phyloP scores from a whole-genome alignment of 768 basidiomycete genomes.

The Sistotremastrum suecicum region DNA sequence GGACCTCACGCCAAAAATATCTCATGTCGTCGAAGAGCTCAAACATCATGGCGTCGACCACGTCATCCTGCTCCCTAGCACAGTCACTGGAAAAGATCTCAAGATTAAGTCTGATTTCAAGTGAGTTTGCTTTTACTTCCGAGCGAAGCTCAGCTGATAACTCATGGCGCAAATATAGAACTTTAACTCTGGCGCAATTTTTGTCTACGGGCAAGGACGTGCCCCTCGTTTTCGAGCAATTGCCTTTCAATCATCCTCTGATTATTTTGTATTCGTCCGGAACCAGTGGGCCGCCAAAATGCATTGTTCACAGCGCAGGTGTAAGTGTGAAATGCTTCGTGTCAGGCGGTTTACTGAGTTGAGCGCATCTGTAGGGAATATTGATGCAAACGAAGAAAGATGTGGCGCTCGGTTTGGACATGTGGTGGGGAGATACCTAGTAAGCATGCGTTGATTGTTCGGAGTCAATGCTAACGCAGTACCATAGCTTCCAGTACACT shows the following conservation, averaged over 20 bases:
- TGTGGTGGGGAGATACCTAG: conserved; percentile 31
- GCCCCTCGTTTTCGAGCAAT: conserved; percentile 49
- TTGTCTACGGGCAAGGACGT: conserved; percentile 29
- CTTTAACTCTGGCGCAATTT: conserved; percentile 20
- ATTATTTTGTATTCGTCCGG: conserved; percentile 81
- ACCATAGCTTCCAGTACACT: conserved; percentile 45
- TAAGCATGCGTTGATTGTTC: too few species aligned
- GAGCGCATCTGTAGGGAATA: conserved; percentile 36
- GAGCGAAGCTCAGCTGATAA: too few species aligned
- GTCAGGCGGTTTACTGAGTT: background rate
- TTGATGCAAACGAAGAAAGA: conserved; percentile 62
- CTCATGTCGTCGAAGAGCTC: conserved; percentile 38
- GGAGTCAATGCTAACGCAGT: too few species aligned
- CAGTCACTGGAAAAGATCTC: conserved; percentile 33
- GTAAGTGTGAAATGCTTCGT: conserved; percentile 23
- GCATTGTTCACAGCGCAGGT: conserved; percentile 67
- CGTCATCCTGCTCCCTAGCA: conserved; percentile 46
- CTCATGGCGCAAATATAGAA: too few species aligned
- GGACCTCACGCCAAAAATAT: conserved; percentile 38
- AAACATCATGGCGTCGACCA: conserved; percentile 31
- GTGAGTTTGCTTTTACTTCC: too few species aligned
- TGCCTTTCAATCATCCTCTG: conserved; percentile 66
- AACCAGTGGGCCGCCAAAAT: conserved; percentile 77
- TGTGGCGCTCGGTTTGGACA: conserved; percentile 21
- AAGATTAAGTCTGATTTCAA: conserved; percentile 3